Base-by-base conservation (phyloP, 208 protist species). In the Trypanosoma avium region DNA sequence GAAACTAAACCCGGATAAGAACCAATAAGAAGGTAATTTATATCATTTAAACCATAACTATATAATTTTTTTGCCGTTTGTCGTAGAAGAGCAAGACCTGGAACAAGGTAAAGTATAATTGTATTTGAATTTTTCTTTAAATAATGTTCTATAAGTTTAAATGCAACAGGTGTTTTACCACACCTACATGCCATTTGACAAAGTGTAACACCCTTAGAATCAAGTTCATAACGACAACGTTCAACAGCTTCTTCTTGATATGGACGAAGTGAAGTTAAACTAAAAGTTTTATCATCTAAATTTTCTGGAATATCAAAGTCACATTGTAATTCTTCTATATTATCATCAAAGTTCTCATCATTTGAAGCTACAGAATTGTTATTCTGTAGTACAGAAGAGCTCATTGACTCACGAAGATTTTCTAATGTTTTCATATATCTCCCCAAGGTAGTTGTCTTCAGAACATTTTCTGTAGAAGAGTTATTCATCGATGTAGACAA, bases 171-270 rank as follows among this genome's bases (percentile, higher is more conserved):
- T 8, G 85, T 92, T 61, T 92, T 92, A 22, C 85, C 85, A 61
- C 85, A 92, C 10, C 85, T 72, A 60, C 85, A 92, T 4, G 85
- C 85, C 82, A 92, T 92, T 75, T 92, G 85, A 47, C 81, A 92
- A 22, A 92, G 78, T 0, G 85, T 68, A 21, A 70, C 67, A 8
- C 77, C 68, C 29, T 36, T 24, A 35, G 29, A 42, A 3, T 71
- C 32, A 7, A 92, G 64, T 55, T 92, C 82, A 8, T 43, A 42
- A 22, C 42, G 42, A 9, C 86, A 75, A 2, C 80, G 74, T 22
- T 45, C n/a, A 5, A 88, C 72, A 8, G 85, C 85, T 55, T 92
- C 85, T 61, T 74, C 38, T 56, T 92, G 85, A 60, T 92, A 92
- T 0, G 79, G 77, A 30, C 85, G 78, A 45, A 92, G 70, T 36